Percentiles rank a stretch among this genome's conserved stretches.
phyloP scores from a whole-genome alignment of 2,329 filamentous ascomycete species.

The Cordyceps cicadae region DNA sequence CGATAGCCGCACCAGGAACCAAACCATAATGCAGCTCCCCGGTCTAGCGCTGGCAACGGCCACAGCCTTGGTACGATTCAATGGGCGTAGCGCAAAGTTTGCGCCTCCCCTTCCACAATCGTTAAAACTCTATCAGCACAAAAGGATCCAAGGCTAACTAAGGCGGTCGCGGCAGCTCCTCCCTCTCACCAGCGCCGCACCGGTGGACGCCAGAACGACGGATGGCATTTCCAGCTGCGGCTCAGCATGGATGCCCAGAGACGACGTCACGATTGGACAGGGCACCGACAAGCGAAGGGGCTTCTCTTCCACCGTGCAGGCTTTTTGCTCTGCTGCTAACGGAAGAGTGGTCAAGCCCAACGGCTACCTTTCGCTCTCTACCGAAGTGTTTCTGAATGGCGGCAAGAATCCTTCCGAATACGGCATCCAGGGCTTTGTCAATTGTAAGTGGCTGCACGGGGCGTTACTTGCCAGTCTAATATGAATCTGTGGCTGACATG shows the following conservation, averaged over 20 bases:
- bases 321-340: constrained; percentile 14
- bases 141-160: not conserved
- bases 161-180: not conserved
- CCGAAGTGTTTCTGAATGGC: constrained; percentile 16
- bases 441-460: constrained; percentile 10
- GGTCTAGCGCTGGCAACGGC: constrained; percentile 1
- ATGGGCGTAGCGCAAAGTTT: not conserved
- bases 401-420: constrained; percentile 13
- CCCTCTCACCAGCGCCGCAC: not conserved
- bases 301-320: constrained; percentile 13
- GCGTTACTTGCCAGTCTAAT: no score
- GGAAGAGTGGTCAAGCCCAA: constrained; percentile 13
- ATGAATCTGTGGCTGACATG: not conserved
- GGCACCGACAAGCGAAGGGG: constrained; percentile 14
- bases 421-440: constrained; percentile 15
- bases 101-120: not conserved
- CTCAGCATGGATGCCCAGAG: constrained; percentile 15
- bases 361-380: constrained; percentile 14
- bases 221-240: constrained; percentile 17
- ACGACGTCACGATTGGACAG: constrained; percentile 14
- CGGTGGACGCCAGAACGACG: constrained; percentile 8
- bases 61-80: not conserved
- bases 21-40: constrained; percentile 1
- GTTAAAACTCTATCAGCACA: no score
- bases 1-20: not conserved